Conservation (phyloP, 2,329 filamentous ascomycete species). For the Dryadomyces sulphureus region DNA sequence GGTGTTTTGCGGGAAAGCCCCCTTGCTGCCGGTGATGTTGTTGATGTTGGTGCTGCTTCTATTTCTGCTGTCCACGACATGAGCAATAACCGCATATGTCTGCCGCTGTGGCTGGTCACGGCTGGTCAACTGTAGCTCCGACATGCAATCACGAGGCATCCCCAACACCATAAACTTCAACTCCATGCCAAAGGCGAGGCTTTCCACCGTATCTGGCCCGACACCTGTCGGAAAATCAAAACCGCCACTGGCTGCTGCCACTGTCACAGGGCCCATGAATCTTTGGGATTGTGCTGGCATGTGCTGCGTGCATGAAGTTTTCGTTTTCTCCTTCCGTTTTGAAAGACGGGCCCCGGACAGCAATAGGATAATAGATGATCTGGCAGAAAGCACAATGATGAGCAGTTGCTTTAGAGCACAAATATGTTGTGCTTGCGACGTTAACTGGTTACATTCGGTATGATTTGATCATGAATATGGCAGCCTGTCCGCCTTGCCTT, state of each 20-base stretch:
- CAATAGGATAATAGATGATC: neutral
- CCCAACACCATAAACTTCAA: conserved; percentile 19
- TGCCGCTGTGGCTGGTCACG: conserved; percentile 7
- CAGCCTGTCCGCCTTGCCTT: neutral
- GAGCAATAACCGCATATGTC: conserved; percentile 13
- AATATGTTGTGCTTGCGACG: neutral
- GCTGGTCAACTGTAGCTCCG: neutral
- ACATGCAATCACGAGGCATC: conserved; percentile 6
- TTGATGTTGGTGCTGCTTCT: no score
- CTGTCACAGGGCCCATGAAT: neutral
- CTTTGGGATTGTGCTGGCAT: no score
- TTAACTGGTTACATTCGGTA: neutral
- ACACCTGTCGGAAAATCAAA: neutral
- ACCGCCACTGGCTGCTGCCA: neutral
- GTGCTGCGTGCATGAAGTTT: no score
- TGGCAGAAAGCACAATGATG: neutral
- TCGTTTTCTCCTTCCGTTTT: neutral
- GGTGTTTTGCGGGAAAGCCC: conserved; percentile 1
- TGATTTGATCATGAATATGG: neutral
- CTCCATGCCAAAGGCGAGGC: conserved; percentile 17
- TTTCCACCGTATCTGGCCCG: conserved; percentile 10
- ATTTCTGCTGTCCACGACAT: conserved; percentile 11
- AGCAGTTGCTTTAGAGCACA: neutral
- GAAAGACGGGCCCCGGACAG: neutral
- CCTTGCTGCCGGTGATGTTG: no score